Evolutionary conservation across 208 protist species (phyloP).

Genomic region (Crithidia brevicula): DNA sequence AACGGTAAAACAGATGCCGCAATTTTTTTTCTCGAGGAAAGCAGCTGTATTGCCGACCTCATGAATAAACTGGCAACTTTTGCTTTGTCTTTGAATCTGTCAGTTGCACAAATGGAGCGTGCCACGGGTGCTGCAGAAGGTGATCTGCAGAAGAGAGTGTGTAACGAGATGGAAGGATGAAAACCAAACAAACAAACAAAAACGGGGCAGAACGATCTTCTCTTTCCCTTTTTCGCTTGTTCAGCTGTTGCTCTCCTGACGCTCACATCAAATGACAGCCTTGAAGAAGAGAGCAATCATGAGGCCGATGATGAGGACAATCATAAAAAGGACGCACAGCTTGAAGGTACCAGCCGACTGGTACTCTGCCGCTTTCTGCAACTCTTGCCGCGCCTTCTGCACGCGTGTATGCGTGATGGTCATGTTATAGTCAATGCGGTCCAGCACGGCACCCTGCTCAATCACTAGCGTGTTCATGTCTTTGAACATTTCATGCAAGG

Average conservation of each 20-base stretch:
- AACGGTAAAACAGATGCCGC: no score
- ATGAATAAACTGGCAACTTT: no score
- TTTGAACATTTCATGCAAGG: constrained; percentile 95
- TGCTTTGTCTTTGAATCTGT: no score
- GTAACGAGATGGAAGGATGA: not conserved
- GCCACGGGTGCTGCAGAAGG: no score
- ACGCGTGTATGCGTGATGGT: constrained; percentile 88
- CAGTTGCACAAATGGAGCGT: no score
- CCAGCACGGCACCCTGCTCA: constrained; percentile 94
- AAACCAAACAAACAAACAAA: not conserved
- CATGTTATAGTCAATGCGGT: constrained; percentile 97
- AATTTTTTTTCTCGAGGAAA: no score
- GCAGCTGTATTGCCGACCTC: no score
- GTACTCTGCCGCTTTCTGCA: constrained; percentile 91
- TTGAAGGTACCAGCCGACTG: constrained; percentile 90
- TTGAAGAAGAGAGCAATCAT: constrained; percentile 91
- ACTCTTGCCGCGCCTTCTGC: constrained; percentile 76
- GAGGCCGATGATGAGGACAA: constrained; percentile 89
- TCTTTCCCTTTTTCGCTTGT: not conserved
- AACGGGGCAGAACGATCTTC: not conserved
- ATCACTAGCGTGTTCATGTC: constrained; percentile 93
- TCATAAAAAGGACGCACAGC: constrained; percentile 90
- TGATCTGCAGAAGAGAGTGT: no score
- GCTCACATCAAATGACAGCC: constrained; percentile 41
- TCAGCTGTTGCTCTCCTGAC: not conserved